Base-by-base conservation (phyloP, 306 rosid species). In the Trifolium repens region DNA sequence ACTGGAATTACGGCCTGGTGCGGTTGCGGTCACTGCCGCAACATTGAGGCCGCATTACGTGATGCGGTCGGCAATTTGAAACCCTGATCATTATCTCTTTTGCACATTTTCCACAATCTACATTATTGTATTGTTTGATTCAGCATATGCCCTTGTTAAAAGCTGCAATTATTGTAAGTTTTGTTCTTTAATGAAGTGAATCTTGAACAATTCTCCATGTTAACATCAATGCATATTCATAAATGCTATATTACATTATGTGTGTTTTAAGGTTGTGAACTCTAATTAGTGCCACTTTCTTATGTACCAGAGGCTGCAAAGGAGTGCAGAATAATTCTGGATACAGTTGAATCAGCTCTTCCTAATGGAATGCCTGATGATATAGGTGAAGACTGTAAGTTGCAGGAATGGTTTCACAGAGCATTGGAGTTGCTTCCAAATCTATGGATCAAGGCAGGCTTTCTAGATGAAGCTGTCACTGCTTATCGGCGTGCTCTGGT, bases 361-460 rank as follows among this genome's bases (percentile, higher is more conserved):
- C 91, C 99, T 34, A 71, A 82, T 64, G 99, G 99, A 85, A 86
- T 90, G 88, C 82, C 88, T 0, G 92, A 79, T 66, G 83, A 82
- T 62, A 75, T 85, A 52, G 88, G 89, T 14, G 91, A 88, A 73
- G 93, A 89, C 76, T 90, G 96, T 83, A 94, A 94, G 84, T 87
- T 94, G 87, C 91, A 84, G 74, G 99, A 92, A 70, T 89, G 90
- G 88, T 79, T 92, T 81, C 96, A 87, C 82, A 84, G 49, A 84
- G 92, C 96, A 74, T 79, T 90, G 78, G 96, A 92, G 82, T 79
- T 94, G 85, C 97, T 90, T 24, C 99, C 96, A 19, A 35, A 69
- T 35, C 70, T 92, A 63, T 94, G 96, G 97, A 88, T 79, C 60
- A 83, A 80, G 60, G 96, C 92, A 19, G 92, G 96, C 4, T 82